phyloP scores from a whole-genome alignment of 169 alveolate genomes.

The Cryptosporidium sp. region DNA sequence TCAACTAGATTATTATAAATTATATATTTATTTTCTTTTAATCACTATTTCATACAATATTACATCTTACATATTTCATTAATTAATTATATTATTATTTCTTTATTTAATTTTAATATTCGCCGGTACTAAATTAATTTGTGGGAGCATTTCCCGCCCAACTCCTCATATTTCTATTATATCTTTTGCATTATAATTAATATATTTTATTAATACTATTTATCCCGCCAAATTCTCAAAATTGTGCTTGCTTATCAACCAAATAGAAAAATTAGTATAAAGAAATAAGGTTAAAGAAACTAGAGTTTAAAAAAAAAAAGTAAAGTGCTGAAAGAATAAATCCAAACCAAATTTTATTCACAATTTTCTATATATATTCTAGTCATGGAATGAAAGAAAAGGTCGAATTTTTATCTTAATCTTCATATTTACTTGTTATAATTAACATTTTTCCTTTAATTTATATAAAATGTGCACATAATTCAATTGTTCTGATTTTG shows the following conservation, averaged over 20 bases:
- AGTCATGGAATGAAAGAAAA: no score
- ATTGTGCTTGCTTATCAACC: no score
- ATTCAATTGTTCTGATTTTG: no score
- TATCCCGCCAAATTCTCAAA: not conserved
- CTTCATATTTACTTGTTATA: not conserved
- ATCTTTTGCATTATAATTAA: not conserved
- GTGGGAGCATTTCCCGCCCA: slow-evolving; percentile 7
- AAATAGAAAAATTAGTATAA: no score
- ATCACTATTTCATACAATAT: not conserved
- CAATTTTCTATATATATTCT: no score
- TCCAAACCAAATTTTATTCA: no score
- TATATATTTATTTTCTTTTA: no score
- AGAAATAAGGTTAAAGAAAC: no score
- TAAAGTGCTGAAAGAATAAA: no score
- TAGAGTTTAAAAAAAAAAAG: no score
- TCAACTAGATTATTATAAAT: not conserved
- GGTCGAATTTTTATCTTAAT: no score
- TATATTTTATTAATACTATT: not conserved
- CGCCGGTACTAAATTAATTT: slow-evolving; percentile 1
- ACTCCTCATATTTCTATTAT: not conserved
- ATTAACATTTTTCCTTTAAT: no score
- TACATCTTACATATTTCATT: slow-evolving; percentile 2
- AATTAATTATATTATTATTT: slow-evolving; percentile 3
- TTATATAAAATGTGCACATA: not conserved
- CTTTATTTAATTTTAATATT: slow-evolving; percentile 13